phyloP scores from a whole-genome alignment of 306 rosid genomes.

The Prunus persica region DNA sequence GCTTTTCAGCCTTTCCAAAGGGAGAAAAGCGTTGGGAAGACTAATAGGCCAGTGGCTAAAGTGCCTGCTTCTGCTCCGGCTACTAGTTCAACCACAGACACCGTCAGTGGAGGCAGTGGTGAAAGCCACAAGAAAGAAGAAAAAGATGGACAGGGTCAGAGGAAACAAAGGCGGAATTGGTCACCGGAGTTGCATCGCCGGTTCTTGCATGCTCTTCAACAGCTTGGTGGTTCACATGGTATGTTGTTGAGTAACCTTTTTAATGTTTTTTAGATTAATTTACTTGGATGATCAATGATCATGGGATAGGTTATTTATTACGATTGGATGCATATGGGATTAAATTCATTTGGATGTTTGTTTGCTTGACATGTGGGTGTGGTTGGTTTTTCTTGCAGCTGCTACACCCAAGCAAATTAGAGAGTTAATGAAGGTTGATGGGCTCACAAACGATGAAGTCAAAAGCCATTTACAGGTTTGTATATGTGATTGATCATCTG shows the following conservation, averaged over 20 bases:
- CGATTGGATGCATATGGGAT: background rate
- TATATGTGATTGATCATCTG: background rate
- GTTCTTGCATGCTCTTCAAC: conserved; percentile 77
- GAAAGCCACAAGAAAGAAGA: conserved; percentile 48
- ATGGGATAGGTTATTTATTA: background rate
- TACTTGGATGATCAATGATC: background rate
- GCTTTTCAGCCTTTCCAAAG: conserved; percentile 84
- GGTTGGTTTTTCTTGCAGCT: conserved; percentile 41
- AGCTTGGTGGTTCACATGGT: conserved; percentile 90
- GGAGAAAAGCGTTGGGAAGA: conserved; percentile 49
- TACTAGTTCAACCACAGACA: conserved; percentile 53
- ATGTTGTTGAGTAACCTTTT: background rate
- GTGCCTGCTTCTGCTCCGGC: conserved; percentile 36
- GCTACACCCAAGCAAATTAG: conserved; percentile 96
- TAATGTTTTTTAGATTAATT: background rate
- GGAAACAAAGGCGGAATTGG: conserved; percentile 86
- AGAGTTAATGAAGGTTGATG: conserved; percentile 88
- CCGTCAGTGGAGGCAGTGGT: conserved; percentile 30
- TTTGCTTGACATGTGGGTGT: background rate
- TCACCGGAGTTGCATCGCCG: conserved; percentile 86
- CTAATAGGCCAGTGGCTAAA: conserved; percentile 27
- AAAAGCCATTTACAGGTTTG: conserved; percentile 94
- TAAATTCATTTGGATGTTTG: background rate
- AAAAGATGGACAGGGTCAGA: conserved; percentile 55
- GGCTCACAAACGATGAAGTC: conserved; percentile 95